Evolutionary conservation across 768 basidiomycete genomes (phyloP), one percentile per base, ranked within the genome.

Genomic region (Trametes sanguinea): DNA sequence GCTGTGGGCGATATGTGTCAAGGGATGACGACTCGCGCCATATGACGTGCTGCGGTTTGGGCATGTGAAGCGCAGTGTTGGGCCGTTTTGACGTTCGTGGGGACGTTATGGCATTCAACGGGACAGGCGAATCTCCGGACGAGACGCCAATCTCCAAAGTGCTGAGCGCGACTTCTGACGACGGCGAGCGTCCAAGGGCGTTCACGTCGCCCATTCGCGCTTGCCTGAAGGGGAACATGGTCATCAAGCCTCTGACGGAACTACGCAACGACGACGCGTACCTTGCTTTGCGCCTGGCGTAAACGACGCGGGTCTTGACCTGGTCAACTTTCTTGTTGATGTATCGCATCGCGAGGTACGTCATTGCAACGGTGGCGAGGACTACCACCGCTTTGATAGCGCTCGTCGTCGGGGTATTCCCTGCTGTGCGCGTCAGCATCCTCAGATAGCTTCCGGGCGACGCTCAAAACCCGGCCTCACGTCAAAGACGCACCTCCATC

Each of bases 341-440:
- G 71, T 88, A 95, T 89, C 91, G 94, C 79, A 89, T 87, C 0
- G 94, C 88, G 22, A 76, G 68, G 51, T 89, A 42, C 0, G 94
- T 94, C 63, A 95, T 83, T 17, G 91, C 42, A 43, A 85, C 69
- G 0, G 91, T 91, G 44, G 89, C 54, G 5, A 70, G 85, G 32
- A 93, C 74, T 2, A 95, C 88, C 6, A 78, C 72, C 60, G 89
- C 83, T 51, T 85, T 88, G 61, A 93, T 81, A 58, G 88, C 84
- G 64, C 78, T 83, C 69, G 85, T 82, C 39, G 42, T 6, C 4
- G 51, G 35, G 8, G 43, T 27, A 9, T 40, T 54, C n/a, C 33
- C 51, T 52, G n/a, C 17, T 13, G 13, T 22, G 22, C 53, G 40
- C 14, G 11, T n/a, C 17, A 17, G 11, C 22, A 29, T 46, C 45